Evolutionary conservation across 2,329 filamentous ascomycete genomes (phyloP).

Genomic region (Aspergillus felis): DNA sequence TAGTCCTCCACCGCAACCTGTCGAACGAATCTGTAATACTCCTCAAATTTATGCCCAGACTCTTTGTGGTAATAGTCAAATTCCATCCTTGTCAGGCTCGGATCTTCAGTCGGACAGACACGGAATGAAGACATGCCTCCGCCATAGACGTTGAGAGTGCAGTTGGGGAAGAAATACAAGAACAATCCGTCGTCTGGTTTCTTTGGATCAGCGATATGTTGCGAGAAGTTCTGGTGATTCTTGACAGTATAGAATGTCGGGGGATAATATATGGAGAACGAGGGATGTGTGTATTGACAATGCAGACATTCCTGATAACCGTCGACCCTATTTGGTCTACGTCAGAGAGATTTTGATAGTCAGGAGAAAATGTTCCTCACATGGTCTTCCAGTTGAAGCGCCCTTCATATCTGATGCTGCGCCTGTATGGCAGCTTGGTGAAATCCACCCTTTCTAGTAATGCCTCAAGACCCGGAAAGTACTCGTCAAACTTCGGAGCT

Average conservation of each 20-base stretch:
- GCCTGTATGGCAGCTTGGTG: constrained; percentile 49
- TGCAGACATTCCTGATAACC: constrained; percentile 58
- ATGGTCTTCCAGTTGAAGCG: constrained; percentile 60
- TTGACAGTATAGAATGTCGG: constrained; percentile 54
- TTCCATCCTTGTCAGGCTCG: constrained; percentile 52
- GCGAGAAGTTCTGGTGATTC: constrained; percentile 54
- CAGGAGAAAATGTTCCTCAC: constrained; percentile 24
- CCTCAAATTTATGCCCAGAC: constrained; percentile 51
- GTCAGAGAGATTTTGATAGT: neutral
- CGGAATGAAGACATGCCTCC: constrained; percentile 57
- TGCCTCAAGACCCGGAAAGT: constrained; percentile 50
- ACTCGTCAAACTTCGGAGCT: constrained; percentile 49
- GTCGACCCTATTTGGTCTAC: constrained; percentile 43
- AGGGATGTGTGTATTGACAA: constrained; percentile 56
- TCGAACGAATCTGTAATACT: constrained; percentile 54
- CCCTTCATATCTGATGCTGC: constrained; percentile 53
- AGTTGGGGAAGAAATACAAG: constrained; percentile 56
- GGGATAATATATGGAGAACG: constrained; percentile 53
- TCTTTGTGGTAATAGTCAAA: constrained; percentile 57
- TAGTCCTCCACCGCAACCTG: constrained; percentile 56
- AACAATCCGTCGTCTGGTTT: constrained; percentile 54
- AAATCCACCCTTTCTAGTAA: constrained; percentile 51
- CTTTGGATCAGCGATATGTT: constrained; percentile 52
- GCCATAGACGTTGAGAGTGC: constrained; percentile 55
- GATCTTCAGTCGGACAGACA: constrained; percentile 50